Conservation (phyloP, 257 asterid species). For the Fraxinus quadrangulata region DNA sequence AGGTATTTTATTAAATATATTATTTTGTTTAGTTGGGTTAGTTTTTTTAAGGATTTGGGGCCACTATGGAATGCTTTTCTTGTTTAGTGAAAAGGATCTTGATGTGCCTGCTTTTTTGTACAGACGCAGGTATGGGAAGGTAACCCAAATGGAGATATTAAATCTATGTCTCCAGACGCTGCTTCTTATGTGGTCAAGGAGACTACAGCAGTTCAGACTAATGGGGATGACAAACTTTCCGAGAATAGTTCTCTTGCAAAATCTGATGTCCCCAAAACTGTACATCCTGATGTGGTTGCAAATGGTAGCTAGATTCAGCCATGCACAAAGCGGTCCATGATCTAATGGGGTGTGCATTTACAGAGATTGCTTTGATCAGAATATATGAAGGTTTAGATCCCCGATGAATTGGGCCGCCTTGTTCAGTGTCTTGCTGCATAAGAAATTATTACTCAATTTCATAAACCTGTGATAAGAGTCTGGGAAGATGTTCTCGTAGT, state of each 20-base stretch:
- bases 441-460: neutral
- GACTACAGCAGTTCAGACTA: conserved; percentile 17
- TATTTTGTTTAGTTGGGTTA: neutral
- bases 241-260: conserved; percentile 22
- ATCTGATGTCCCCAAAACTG: conserved; percentile 27
- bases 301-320: conserved; percentile 33
- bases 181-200: conserved; percentile 27
- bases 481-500: neutral
- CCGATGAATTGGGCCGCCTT: neutral
- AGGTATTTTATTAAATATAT: conserved; percentile 29
- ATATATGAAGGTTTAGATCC: neutral
- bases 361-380: neutral
- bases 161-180: conserved; percentile 31
- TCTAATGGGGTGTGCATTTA: neutral
- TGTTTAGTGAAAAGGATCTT: neutral
- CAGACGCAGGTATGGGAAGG: conserved; percentile 57
- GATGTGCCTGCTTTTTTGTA: neutral
- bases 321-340: neutral
- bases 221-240: conserved; percentile 18
- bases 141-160: conserved; percentile 33
- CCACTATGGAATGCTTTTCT: neutral
- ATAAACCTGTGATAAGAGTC: neutral
- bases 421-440: neutral
- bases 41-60: neutral
- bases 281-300: conserved; percentile 10